Evolutionary conservation across 441 rosid genomes (phyloP), one percentile per base, ranked within the genome.

Genomic region (Raphanus hybrid): DNA sequence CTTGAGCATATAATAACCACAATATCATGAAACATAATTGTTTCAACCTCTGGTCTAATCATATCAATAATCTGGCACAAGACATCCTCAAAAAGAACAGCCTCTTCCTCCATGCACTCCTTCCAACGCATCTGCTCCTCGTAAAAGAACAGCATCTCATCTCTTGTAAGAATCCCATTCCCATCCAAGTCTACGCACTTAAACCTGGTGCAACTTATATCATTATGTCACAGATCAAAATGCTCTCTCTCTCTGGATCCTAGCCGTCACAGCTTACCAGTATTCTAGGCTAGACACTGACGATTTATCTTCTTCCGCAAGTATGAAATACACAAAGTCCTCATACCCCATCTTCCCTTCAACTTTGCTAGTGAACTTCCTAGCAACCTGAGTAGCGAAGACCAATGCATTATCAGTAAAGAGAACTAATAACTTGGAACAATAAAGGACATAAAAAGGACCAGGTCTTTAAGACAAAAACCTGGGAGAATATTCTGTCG

Each of bases 291-390:
- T 92, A 80, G 98, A 96, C 80, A 86, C 98, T 18, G 99, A 89
- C 43, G 98, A 89, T 81, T 96, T 93, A 74, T 93, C 98, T 85
- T 96, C 99, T 85, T 96, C 98, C 0, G 98, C 85, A 32, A 96
- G 88, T 76, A 96, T 93, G 84, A 96, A 96, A 84, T 91, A 93
- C 20, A 92, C 98, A 79, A 93, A 96, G 81, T 96, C 99, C 85
- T 93, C 99, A 82, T 96, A 96, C 61, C 98, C 99, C 96, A 96
- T 96, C 85, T 92, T 96, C 75, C 98, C 98, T 78, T 93, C 97
- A 82, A 85, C 87, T 84, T 86, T 92, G 84, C 97, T 87, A 26
- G 96, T 92, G 80, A 96, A 96, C 82, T 92, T 96, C 80, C 96
- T 90, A 0, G 97, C 73, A 20, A 20, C 23, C 23, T 20, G 23